Evolutionary conservation across 768 basidiomycete genomes (phyloP), one percentile per base, ranked within the genome.

Genomic region (Naematelia aurantialba): DNA sequence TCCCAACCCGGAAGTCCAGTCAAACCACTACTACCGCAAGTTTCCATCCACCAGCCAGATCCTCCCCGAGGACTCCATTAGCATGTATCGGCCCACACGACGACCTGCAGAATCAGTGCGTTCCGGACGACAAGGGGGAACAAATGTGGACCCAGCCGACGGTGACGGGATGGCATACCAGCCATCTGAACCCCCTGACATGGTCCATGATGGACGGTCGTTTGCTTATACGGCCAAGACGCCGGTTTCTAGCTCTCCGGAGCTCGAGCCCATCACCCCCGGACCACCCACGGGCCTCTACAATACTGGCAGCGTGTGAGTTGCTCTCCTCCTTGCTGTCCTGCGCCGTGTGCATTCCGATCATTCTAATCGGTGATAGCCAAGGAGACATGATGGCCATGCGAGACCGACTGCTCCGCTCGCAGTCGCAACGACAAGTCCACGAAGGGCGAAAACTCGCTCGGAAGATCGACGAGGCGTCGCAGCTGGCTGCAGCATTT

Each of bases 371-470:
- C 24, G 29, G 14, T 27, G 11, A 51, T 39, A 73, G 69, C 24
- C 59, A 51, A 21, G 52, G 59, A 17, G 59, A 67, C 56, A 74
- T 74, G 69, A 62, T 66, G 58, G 55, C 61, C 34, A 69, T 71
- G 62, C 65, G 72, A 26, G 66, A 73, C 25, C 52, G 71, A 34
- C 62, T 73, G 2, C 31, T 67, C 11, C 26, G 50, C 4, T 52
- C 47, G 27, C 55, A 56, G 24, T 58, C 58, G 19, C 39, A 48
- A 3, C 59, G 60, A 30, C 52, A 68, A 24, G 53, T 49, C n/a
- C 45, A 60, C 12, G 58, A 67, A 44, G 55, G 49, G 24, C n/a
- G 42, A 14, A 47, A 59, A 4, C 29, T 59, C 17, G 44, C 52
- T 26, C 57, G 59, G 19, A 44, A 66, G n/a, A 53, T 52, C 27